Conservation (phyloP, 257 asterid genomes). For the Solanum tarijense region DNA sequence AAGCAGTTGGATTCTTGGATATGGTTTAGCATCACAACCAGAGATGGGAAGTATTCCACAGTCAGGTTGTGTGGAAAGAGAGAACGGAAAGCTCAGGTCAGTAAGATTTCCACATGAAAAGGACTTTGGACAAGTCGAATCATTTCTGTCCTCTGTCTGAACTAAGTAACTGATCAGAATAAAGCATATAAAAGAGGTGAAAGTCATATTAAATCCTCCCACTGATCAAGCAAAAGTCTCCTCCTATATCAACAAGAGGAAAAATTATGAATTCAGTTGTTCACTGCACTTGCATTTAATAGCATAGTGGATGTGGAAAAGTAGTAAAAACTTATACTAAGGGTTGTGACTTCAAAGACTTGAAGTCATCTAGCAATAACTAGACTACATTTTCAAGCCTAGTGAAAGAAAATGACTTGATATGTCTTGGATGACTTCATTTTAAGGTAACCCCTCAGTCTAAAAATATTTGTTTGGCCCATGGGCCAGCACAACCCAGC, state of each 20-base stretch:
- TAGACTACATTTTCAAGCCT: neutral
- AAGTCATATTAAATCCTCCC: neutral
- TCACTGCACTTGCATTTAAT: neutral
- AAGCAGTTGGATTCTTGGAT: neutral
- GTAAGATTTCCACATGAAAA: neutral
- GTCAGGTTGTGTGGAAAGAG: neutral
- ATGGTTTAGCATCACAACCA: neutral
- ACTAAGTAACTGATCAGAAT: neutral
- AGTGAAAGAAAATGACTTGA: neutral
- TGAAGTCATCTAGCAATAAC: neutral
- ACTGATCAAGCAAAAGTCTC: neutral
- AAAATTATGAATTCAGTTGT: neutral
- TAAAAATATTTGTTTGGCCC: neutral
- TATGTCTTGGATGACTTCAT: neutral
- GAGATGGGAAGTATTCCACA: neutral
- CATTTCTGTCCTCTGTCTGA: rapidly evolving
- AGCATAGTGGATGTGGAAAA: neutral
- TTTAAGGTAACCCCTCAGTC: neutral
- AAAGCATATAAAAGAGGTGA: neutral
- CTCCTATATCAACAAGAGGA: neutral
- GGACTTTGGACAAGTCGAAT: neutral
- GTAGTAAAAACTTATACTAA: neutral
- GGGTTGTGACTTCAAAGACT: neutral
- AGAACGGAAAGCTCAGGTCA: neutral
- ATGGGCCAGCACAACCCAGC: neutral